Evolutionary conservation across 352 stramenopile species (phyloP), one percentile per base, ranked within the genome.

Genomic region (Pythium folliculosum): DNA sequence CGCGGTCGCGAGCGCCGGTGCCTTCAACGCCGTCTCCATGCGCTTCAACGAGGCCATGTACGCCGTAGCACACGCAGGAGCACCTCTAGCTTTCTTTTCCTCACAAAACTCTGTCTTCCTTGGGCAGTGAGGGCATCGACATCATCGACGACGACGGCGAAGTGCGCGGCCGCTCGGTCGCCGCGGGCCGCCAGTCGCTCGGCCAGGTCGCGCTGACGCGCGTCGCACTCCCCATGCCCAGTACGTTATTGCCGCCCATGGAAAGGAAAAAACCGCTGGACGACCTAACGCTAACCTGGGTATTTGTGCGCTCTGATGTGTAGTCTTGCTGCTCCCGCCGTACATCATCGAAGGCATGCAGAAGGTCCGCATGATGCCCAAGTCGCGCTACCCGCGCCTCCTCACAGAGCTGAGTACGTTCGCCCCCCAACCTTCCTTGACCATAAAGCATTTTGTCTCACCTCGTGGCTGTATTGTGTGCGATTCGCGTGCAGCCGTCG

Each of bases 21-120:
- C 82, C 14, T 93, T 92, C 67, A 95, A 96, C 63, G 87, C 84
- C 19, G 87, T 94, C n/a, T 92, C 86, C 0, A 94, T 94, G 84
- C 84, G 89, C n/a, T 88, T 91, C 57, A 92, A 91, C 52, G 89
- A 96, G 72, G 87, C 88, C 66, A 78, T 80, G 86, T 94, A 78
- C 60, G 84, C 80, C 16, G 19, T 8, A 32, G 49, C 27, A 32
- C 10, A 43, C 37, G 37, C 2, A 7, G 9, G 9, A 7, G 4
- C 14, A 12, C 10, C 37, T 43, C 14, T 2, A 43, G 9, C 3
- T 7, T 2, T 5, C 37, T 43, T 17, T 1, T 17, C n/a, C 10
- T 43, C 3, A 17, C 14, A 2, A 13, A 43, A 43, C 37, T 48
- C 32, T 27, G 40, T 52, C 9, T n/a, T 56, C 7, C 13, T n/a